phyloP scores from a whole-genome alignment of 331 rosid species.

The Arachis monticola region DNA sequence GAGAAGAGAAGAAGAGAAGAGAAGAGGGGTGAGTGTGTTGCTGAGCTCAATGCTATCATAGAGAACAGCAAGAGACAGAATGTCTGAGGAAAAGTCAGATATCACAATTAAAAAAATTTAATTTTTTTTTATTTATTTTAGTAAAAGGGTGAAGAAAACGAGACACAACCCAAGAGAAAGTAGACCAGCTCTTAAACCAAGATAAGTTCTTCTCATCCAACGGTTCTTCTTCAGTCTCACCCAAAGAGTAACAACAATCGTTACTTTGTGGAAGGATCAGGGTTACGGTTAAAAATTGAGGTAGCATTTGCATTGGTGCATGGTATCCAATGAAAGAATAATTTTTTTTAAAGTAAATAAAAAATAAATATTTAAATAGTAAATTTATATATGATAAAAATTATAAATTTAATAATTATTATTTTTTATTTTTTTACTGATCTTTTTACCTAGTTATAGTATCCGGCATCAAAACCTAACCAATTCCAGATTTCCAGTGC shows the following conservation, averaged over 20 bases:
- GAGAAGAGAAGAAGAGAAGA: conserved; percentile 5
- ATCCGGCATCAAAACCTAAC: too few relatives aligned
- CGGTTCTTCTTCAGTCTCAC: conserved; percentile 35
- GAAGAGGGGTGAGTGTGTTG: not conserved
- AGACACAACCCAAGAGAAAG: conserved; percentile 54
- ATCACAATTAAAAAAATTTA: conserved; percentile 2
- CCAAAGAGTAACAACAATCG: not conserved
- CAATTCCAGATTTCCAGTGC: too few relatives aligned
- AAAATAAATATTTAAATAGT: too few relatives aligned
- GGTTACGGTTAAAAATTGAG: too few relatives aligned
- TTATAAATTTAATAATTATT: too few relatives aligned
- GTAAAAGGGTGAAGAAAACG: conserved; percentile 29
- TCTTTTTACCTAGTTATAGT: too few relatives aligned
- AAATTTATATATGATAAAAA: too few relatives aligned
- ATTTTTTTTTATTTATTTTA: conserved; percentile 37
- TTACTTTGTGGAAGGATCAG: too few relatives aligned
- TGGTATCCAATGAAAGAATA: too few relatives aligned
- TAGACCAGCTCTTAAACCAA: conserved; percentile 44
- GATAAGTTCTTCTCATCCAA: conserved; percentile 42
- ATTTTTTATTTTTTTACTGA: too few relatives aligned
- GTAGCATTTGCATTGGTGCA: too few relatives aligned
- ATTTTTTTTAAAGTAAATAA: too few relatives aligned
- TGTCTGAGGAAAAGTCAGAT: conserved; percentile 49
- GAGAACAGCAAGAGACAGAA: conserved; percentile 58
- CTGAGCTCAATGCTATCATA: conserved; percentile 37